Evolutionary conservation across 1,139 yeast species (phyloP), one percentile per base, ranked within the genome.

Genomic region (Lodderomyces parapsilosis): DNA sequence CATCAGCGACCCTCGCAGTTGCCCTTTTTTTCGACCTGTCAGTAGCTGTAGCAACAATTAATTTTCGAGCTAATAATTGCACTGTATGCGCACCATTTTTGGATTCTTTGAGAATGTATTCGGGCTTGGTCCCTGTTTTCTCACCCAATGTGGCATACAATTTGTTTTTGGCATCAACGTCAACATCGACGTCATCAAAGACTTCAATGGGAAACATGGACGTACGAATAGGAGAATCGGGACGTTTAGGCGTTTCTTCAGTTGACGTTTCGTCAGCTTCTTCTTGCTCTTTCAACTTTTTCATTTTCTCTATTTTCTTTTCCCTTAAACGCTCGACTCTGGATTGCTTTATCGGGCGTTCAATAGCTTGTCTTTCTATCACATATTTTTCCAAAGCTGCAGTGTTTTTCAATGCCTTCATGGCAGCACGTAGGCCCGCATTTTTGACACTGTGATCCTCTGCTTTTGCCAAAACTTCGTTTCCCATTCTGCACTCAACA

Each of bases 341-440:
- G 18, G 37, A 34, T 37, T 42, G 23, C 33, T 33, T 42, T 2
- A 44, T 25, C 14, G 52, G 51, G 14, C 39, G 67, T 68, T 52
- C 83, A 72, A 37, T 90, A 91, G n/a, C 79, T 76, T 30, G 76
- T 68, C 42, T 85, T 75, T 49, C 96, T 68, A 32, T 69, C 19
- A 82, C 79, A 56, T 78, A 87, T 55, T 83, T 83, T 48, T 85
- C 91, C 40, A 90, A 69, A 30, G 79, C 48, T 1, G 68, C 69
- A 38, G 74, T 76, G 47, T 87, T 80, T n/a, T 66, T 65, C 41
- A 90, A 66, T 0, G 87, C 90, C 41, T 72, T 66, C 78, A 81
- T 81, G 0, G 94, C 94, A 2, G 93, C 91, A 46, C 81, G 68
- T 28, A 78, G 59, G 1, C 91, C 86, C 0, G 93, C 93, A 41